Base-by-base conservation (phyloP, 345 rosid genomes). In the Arabis hirsuta region DNA sequence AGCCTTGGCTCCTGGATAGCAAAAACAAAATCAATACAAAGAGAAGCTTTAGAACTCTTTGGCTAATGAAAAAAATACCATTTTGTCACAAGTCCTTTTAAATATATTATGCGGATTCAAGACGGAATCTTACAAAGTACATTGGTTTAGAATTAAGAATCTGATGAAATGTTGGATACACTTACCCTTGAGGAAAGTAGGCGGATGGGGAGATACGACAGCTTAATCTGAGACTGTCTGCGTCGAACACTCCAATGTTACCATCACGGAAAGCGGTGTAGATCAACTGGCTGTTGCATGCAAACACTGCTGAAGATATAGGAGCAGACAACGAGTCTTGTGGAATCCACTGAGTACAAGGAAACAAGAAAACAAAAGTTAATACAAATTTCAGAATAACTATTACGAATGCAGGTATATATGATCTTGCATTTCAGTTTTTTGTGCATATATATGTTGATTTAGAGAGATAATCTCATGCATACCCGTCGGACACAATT, bases 241-340 rank as follows among this genome's bases (percentile, higher is more conserved):
- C 86, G 62, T 94, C 95, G 0, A 89, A 94, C 50, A 91, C 92
- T 7, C 88, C 97, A 39, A 91, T 44, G 51, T 82, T 86, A 36
- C 92, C 95, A 57, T 92, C 98, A 22, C 81, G 64, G 71, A 92
- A 88, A 47, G 90, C 62, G 7, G 92, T 86, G 60, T 80, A 94
- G 64, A 94, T 78, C 43, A 88, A 73, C 74, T 89, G 96, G 80
- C 93, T 89, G 71, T 91, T 83, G 79, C 98, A 89, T 9, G 97
- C 76, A 78, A 84, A 91, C 63, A 80, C 77, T 1, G 95, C 98
- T 68, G 70, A 81, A 55, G 98, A 79, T 79, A 94, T 77, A 12
- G 95, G 92, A 3, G 91, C 90, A 10, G 90, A 78, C 58, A 90
- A 55, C 5, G 55, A 78, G 50, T 90, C 96, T 81, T 90, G 96